Evolutionary conservation across 352 stramenopile species (phyloP), one percentile per base, ranked within the genome.

Genomic region (Phytophthora brassicae): DNA sequence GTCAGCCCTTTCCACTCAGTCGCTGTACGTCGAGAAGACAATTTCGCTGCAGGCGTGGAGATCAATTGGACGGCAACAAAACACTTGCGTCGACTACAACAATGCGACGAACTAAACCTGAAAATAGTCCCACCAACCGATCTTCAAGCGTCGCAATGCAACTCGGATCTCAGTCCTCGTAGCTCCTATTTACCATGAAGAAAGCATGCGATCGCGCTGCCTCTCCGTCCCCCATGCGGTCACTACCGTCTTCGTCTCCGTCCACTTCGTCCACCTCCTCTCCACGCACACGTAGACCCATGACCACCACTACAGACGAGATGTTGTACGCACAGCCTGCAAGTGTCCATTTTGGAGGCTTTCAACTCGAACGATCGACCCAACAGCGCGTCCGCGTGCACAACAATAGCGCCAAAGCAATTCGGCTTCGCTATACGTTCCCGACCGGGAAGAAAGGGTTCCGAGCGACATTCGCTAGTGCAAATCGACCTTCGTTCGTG

Each of bases 271-370:
- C 52, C 2, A 39, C 39, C 28, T 17, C 66, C 12, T 75, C 70
- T 1, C 61, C 70, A 14, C 67, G 64, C 9, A n/a, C 29, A 6
- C 66, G 62, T 20, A 48, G 54, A 43, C 60, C 66, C 16, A 71
- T 62, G 42, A 47, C 64, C n/a, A 58, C 58, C 17, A 64, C 48
- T 1, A 66, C 60, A 1, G 56, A 74, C 58, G 54, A 68, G 33
- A 50, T 89, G 17, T 65, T 90, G 14, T 87, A 75, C 42, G 64
- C 79, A 13, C 70, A 79, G 35, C 82, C 79, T 4, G 45, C 76
- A n/a, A 88, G 78, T 52, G 70, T 96, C n/a, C 90, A 97, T 65
- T 97, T 97, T 51, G 84, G 88, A 16, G 86, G 89, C 48, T 97
- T 96, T 62, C 60, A 70, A 36, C 70, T 96, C 19, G 72, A 77